Percentiles rank a stretch among this genome's conserved stretches.
These are phyloP conservation scores for Trichoderma sp. DNA, from an alignment of 2,329 filamentous ascomycete genomes.

Conservation along the genomic window DNA sequence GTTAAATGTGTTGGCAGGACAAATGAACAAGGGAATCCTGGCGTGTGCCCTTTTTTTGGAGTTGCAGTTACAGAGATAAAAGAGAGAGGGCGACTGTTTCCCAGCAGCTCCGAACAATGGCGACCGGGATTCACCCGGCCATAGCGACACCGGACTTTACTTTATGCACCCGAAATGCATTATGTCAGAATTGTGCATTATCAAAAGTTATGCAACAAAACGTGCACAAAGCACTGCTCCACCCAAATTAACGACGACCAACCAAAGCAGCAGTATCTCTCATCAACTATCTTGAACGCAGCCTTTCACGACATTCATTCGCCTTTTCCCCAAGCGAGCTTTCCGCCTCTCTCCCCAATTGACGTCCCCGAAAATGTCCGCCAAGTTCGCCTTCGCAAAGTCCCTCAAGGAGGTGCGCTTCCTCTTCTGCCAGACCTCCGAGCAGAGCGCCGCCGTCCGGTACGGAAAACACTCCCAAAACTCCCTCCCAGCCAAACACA, in stretches of 20 bases:
- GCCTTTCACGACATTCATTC: not conserved
- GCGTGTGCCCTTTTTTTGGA: not conserved
- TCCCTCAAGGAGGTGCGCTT: conserved; percentile 94
- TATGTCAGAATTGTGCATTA: not conserved
- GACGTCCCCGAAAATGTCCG: conserved; percentile 63
- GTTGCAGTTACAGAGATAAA: not conserved
- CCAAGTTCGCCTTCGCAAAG: conserved; percentile 89
- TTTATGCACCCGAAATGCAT: conserved; percentile 1
- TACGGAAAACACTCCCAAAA: conserved; percentile 41
- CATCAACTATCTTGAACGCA: not conserved
- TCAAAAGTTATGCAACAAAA: not conserved
- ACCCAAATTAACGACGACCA: not conserved
- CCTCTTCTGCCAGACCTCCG: conserved; percentile 91
- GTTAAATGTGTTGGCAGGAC: not conserved
- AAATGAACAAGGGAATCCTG: not conserved
- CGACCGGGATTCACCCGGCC: conserved; percentile 13
- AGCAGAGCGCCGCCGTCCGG: conserved; percentile 87
- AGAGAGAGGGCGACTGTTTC: not conserved
- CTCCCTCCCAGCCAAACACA: not conserved
- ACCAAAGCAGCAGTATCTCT: not conserved
- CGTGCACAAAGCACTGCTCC: not conserved
- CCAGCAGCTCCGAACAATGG: conserved; percentile 6
- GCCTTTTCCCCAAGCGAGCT: too few species aligned
- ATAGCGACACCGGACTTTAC: conserved; percentile 13
- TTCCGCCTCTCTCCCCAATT: not conserved